A percentile compares a stretch with the other conserved stretches of the same genome.
phyloP scores from a whole-genome alignment of 208 protist genomes.

The Plasmodiophora brassicae region DNA sequence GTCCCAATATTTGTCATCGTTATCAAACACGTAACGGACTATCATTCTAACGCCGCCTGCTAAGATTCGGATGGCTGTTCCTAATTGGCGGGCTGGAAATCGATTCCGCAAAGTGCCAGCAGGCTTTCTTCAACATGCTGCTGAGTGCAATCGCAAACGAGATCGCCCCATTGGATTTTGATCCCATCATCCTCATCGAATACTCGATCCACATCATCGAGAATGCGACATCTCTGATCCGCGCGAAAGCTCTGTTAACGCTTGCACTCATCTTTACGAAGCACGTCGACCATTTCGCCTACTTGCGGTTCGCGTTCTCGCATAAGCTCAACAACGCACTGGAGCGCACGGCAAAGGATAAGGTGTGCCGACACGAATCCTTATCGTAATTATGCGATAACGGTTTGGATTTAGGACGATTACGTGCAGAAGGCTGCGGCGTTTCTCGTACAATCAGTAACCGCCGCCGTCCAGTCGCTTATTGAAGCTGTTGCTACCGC shows the following conservation, averaged over 20 bases:
- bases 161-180: neutral
- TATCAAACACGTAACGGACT: neutral
- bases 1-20: neutral
- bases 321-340: neutral
- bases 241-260: neutral
- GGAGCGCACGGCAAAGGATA: neutral
- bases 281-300: neutral
- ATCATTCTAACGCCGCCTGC: neutral
- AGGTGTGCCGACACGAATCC: neutral
- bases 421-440: neutral
- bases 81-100: neutral
- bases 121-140: conserved; percentile 17
- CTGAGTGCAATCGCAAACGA: neutral
- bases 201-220: neutral
- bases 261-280: neutral
- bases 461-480: neutral
- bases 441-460: neutral
- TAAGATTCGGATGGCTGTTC: conserved; percentile 18
- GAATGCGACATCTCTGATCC: neutral
- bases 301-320: neutral
- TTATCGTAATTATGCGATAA: neutral
- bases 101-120: neutral
- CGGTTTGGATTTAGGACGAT: neutral
- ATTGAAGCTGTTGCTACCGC: neutral
- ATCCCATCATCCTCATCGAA: neutral